Base-by-base conservation (phyloP, 495 filamentous ascomycete genomes). In the Neurospora sp. region DNA sequence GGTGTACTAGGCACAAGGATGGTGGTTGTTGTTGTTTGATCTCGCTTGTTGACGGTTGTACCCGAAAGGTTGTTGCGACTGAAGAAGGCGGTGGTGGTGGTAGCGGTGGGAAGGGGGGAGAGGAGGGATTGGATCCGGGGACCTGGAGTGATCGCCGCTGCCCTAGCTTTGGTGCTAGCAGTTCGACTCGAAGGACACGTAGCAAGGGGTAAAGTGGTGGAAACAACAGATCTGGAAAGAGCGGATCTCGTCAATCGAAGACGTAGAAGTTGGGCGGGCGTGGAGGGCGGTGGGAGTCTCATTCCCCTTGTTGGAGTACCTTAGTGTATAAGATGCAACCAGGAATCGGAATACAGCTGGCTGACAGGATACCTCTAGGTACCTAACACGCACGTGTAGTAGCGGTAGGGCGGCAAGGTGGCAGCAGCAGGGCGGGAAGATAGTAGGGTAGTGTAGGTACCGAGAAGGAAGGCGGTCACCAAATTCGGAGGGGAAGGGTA, bases 211-310 rank as follows among this genome's bases (percentile, higher is more conserved):
- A 27, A 60, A 69, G 39, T 70, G 62, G 72, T 37, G 20, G 37
- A 38, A 73, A 27, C 23, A 42, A 37, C 40, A 54, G 11, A 35
- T 62, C 12, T 62, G 54, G 23, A 62, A 31, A 62, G 54, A 35
- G 71, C 35, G 40, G 66, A 71, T 42, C 74, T 69, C 69, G 75
- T 72, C 69, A 71, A 60, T 70, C 74, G 71, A 44, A 77, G 75
- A 39, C 38, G 71, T 39, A 62, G 23, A 31, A 62, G 54, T 31
- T 62, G 54, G 54, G 71, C 18, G 6, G 39, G 37, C 14, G 71
- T 42, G 39, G 72, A 71, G 37, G 40, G 62, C 66, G 76, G 54
- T 62, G 54, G 54, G 14, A 62, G 54, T 62, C 54, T 62, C 54
- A 62, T 62, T 62, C 54, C 54, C 23, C 27, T 31, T 62, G 27